Conservation (phyloP, 225 moss, liverwort and hornwort species). For the Pseudoscleropodium purum region DNA sequence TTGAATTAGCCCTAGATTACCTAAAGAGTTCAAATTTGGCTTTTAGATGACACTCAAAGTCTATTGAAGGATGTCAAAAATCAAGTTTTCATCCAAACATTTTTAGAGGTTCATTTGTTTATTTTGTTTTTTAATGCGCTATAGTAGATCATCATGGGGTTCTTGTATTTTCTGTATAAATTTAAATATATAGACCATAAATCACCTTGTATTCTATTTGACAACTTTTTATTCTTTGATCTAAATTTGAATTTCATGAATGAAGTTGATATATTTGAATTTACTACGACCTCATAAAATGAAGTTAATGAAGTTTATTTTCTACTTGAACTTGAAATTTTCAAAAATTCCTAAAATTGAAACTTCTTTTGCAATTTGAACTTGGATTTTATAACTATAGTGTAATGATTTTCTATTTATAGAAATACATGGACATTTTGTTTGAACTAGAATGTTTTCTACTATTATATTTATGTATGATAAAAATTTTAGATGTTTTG, state of each 20-base stretch:
- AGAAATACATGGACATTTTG: too few relatives aligned
- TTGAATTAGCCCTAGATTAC: background rate
- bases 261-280: background rate
- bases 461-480: background rate
- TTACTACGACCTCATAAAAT: background rate
- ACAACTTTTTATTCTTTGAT: background rate
- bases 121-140: background rate
- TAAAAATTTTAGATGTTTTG: background rate
- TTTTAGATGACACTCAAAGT: background rate
- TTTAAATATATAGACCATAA: background rate
- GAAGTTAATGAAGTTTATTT: too few relatives aligned
- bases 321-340: too few relatives aligned
- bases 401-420: too few relatives aligned
- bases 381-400: too few relatives aligned
- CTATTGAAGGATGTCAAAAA: background rate
- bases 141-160: background rate
- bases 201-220: background rate
- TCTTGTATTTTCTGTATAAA: background rate
- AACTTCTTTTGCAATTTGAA: too few relatives aligned
- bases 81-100: background rate
- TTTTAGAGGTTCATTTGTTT: background rate
- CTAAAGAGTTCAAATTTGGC: background rate
- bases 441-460: too few relatives aligned
- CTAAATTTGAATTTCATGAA: background rate
- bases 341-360: too few relatives aligned